phyloP scores from a whole-genome alignment of 2,329 filamentous ascomycete species.

The Diplodia scrobiculata region DNA sequence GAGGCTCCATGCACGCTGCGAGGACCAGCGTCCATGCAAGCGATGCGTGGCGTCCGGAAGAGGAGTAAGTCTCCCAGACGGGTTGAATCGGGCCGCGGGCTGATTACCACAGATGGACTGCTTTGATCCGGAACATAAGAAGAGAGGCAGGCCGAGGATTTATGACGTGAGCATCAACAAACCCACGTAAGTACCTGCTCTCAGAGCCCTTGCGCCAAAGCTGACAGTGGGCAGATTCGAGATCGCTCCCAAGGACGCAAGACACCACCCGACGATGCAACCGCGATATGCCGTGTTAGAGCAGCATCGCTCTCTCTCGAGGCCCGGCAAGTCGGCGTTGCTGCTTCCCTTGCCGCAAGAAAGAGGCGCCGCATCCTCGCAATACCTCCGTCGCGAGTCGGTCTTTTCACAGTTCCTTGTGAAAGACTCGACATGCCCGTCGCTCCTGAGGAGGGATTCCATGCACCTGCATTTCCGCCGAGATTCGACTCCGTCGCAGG shows the following conservation, averaged over 20 bases:
- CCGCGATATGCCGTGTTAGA: background rate
- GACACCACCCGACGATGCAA: background rate
- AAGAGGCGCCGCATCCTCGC: background rate
- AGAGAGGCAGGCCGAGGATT: conserved; percentile 15
- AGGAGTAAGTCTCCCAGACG: background rate
- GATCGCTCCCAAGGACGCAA: conserved; percentile 1
- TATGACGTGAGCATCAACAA: conserved; percentile 16
- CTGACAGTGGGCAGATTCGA: conserved; percentile 2
- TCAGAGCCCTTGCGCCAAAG: background rate
- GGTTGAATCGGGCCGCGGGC: background rate
- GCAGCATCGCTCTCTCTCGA: background rate
- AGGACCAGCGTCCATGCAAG: conserved; percentile 6
- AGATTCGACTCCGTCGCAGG: background rate
- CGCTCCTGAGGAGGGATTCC: background rate
- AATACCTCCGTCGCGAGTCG: background rate
- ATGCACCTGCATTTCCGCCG: background rate
- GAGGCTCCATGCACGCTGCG: conserved; percentile 19
- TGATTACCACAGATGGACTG: conserved; percentile 3
- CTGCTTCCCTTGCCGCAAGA: background rate
- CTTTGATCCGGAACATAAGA: conserved; percentile 21
- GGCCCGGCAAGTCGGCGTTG: background rate
- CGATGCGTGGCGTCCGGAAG: conserved; percentile 18
- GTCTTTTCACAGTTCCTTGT: background rate
- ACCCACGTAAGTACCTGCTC: background rate
- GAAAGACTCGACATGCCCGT: background rate